Evolutionary conservation across 2,329 filamentous ascomycete genomes (phyloP).

Genomic region (Xylaria sp.): DNA sequence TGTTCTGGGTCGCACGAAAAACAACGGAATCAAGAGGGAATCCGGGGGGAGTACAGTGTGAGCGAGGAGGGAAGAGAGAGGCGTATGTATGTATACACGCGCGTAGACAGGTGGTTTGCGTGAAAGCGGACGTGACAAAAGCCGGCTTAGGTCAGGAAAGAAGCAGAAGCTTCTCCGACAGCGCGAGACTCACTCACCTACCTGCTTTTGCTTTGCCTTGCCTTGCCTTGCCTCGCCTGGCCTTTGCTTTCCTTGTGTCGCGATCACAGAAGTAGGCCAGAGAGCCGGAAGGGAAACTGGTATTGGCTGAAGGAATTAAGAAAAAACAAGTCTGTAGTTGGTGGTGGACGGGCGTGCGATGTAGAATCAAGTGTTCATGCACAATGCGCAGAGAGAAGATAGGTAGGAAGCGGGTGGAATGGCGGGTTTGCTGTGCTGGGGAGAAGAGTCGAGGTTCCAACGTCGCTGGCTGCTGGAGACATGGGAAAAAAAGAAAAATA

Average conservation of each 20-base stretch:
- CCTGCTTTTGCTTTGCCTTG: background rate
- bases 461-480: constrained; percentile 21
- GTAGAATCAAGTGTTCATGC: constrained; percentile 18
- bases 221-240: background rate
- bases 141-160: background rate
- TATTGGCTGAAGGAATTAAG: background rate
- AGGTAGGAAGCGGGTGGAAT: constrained; percentile 15
- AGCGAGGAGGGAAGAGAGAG: background rate
- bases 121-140: constrained; percentile 8
- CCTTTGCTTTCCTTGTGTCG: background rate
- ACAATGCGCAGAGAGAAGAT: constrained; percentile 23
- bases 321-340: background rate
- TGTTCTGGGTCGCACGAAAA: constrained; percentile 3
- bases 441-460: background rate
- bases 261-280: background rate
- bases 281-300: too few relatives aligned
- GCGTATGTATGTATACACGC: background rate
- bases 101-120: background rate
- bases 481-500: constrained; percentile 30
- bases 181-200: constrained; percentile 3
- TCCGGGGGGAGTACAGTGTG: background rate
- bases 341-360: background rate
- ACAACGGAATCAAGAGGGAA: background rate
- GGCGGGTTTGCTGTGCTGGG: constrained; percentile 1
- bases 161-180: background rate